A percentile compares a stretch with the other conserved stretches of the same genome.
Evolutionary conservation across 2,329 filamentous ascomycete species (phyloP).

Genomic region (Thermothelomyces thermophilus): DNA sequence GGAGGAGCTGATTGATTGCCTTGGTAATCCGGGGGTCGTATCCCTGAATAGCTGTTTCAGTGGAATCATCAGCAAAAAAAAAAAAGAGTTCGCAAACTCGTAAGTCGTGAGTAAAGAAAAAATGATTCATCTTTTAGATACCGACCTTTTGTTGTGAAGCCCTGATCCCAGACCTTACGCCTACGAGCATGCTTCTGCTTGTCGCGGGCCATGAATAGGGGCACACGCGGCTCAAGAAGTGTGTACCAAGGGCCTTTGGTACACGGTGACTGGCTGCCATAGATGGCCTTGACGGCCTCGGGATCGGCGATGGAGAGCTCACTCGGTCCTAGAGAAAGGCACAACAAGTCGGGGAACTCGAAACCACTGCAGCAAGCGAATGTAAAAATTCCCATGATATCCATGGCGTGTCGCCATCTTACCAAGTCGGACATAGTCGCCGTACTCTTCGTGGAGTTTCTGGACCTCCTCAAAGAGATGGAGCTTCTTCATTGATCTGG

Average conservation of each 20-base stretch:
- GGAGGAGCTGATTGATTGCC: conserved; percentile 15
- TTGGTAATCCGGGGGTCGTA: conserved; percentile 20
- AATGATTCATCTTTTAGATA: neutral
- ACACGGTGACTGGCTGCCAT: conserved; percentile 27
- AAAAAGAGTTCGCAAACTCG: neutral
- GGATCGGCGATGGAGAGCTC: conserved; percentile 30
- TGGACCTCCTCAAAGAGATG: conserved; percentile 24
- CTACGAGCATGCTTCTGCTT: conserved; percentile 28
- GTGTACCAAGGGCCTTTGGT: conserved; percentile 32
- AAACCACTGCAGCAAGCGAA: too few species aligned
- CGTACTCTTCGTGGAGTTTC: conserved; percentile 19
- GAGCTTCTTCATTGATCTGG: conserved; percentile 16
- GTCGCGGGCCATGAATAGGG: conserved; percentile 29
- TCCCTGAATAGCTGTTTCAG: conserved; percentile 10
- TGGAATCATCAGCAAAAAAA: neutral
- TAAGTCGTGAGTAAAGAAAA: neutral
- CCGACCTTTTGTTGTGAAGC: conserved; percentile 27
- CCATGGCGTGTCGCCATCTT: neutral
- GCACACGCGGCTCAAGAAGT: conserved; percentile 26
- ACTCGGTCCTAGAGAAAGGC: conserved; percentile 18
- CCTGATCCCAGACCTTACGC: conserved; percentile 32
- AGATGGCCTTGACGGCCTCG: conserved; percentile 26
- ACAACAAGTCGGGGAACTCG: too few species aligned
- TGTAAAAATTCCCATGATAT: too few species aligned
- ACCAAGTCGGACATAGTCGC: conserved; percentile 23